Percentiles rank a stretch among this genome's conserved stretches.
phyloP scores from a whole-genome alignment of 1,284 basidiomycete species.

The Stygiomarasmius scandens region DNA sequence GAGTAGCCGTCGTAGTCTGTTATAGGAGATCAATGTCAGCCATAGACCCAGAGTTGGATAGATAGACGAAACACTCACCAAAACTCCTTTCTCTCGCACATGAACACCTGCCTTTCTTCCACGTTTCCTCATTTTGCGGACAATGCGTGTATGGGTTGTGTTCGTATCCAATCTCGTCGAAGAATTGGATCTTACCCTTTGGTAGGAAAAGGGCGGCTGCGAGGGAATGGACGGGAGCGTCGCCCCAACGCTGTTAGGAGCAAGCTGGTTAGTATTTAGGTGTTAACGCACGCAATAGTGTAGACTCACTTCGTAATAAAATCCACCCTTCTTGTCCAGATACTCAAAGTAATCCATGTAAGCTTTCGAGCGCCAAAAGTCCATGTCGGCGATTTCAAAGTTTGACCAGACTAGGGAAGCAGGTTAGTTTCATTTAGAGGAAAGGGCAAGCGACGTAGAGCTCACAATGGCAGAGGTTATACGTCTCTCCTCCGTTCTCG shows the following conservation, averaged over 20 bases:
- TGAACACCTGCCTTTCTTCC: conserved; percentile 49
- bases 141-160: conserved; percentile 67
- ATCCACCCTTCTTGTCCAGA: conserved; percentile 81
- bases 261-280: conserved; percentile 35
- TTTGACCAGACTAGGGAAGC: conserved; percentile 70
- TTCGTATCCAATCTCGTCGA: conserved; percentile 62
- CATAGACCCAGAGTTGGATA: not conserved
- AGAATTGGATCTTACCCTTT: conserved; percentile 72
- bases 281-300: not conserved
- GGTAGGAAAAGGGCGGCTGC: conserved; percentile 69
- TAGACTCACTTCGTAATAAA: conserved; percentile 74
- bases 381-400: conserved; percentile 83
- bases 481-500: conserved; percentile 69
- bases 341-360: conserved; percentile 81
- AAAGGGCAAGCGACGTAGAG: not conserved
- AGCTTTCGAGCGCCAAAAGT: conserved; percentile 79
- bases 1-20: conserved; percentile 51
- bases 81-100: conserved; percentile 52
- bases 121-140: conserved; percentile 49
- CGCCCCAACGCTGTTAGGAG: conserved; percentile 70
- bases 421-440: not conserved
- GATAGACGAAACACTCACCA: conserved; percentile 35
- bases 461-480: conserved; percentile 84
- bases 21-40: not conserved
- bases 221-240: conserved; percentile 83